Evolutionary conservation across 306 rosid genomes (phyloP).

Genomic region (Leucaena leucocephala): DNA sequence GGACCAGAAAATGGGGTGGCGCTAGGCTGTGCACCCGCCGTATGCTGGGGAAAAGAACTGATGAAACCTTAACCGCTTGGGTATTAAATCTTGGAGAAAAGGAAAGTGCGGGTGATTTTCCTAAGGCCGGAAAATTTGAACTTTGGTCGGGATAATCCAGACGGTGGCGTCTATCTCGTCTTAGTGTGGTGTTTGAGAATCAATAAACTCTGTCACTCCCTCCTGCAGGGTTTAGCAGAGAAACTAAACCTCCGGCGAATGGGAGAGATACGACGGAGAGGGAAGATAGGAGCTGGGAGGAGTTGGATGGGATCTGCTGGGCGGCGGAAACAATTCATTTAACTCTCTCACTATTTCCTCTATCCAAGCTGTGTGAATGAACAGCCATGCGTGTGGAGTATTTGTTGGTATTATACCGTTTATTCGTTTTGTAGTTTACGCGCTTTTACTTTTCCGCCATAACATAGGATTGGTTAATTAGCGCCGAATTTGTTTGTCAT

Average conservation of each 20-base stretch:
- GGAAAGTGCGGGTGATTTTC: neutral
- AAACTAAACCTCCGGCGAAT: neutral
- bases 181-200: neutral
- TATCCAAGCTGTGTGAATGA: neutral
- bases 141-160: neutral
- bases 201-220: neutral
- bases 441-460: neutral
- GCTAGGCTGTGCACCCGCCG: constrained; percentile 48
- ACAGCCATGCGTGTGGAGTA: neutral
- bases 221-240: neutral
- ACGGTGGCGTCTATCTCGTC: neutral
- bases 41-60: constrained; percentile 35
- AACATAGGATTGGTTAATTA: too few species aligned
- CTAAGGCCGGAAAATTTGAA: neutral
- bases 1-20: constrained; percentile 54
- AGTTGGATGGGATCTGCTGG: constrained; percentile 39
- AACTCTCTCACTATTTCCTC: neutral
- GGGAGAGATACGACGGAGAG: neutral
- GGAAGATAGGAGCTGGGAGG: constrained; percentile 5
- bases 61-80: neutral
- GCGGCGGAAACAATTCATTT: constrained; percentile 41
- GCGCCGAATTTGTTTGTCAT: too few species aligned
- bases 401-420: neutral
- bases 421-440: neutral
- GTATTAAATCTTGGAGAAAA: neutral